Conservation (phyloP, 768 basidiomycete species). For the Psilocybe cubensis region DNA sequence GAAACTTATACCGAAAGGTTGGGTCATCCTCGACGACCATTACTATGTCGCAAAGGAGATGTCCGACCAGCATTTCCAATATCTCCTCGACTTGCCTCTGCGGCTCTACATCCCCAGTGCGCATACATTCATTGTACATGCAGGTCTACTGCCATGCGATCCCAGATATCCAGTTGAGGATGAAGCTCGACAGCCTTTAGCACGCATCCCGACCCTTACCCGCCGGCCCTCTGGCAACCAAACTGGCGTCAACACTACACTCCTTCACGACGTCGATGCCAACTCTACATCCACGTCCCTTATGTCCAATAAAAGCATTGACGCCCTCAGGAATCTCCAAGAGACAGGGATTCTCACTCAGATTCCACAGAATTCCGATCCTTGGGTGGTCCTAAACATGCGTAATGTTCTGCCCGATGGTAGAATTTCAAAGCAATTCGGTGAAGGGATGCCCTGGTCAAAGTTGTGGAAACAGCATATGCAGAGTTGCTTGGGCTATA, state of each 20-base stretch:
- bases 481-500: slow-evolving; percentile 54
- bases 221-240: neutral
- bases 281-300: neutral
- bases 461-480: slow-evolving; percentile 75
- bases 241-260: neutral
- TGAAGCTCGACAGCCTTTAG: slow-evolving; percentile 70
- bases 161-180: slow-evolving; percentile 50
- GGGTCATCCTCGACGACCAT: slow-evolving; percentile 78
- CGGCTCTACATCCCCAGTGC: slow-evolving; percentile 74
- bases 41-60: slow-evolving; percentile 75
- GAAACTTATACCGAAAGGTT: slow-evolving; percentile 61
- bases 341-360: slow-evolving; percentile 69
- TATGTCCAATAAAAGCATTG: slow-evolving; percentile 11
- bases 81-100: slow-evolving; percentile 76
- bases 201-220: slow-evolving; percentile 52
- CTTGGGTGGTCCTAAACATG: slow-evolving; percentile 80
- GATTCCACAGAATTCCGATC: slow-evolving; percentile 76
- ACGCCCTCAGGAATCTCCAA: slow-evolving; percentile 56
- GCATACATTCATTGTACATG: slow-evolving; percentile 82
- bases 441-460: slow-evolving; percentile 73
- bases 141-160: slow-evolving; percentile 78
- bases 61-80: slow-evolving; percentile 64
- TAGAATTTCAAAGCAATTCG: slow-evolving; percentile 45
- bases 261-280: neutral
- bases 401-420: slow-evolving; percentile 51